A percentile compares a stretch with the other conserved stretches of the same genome.
Conservation (phyloP, 176 grass and related monocot species). For the Miscanthus lutarioriparius region DNA sequence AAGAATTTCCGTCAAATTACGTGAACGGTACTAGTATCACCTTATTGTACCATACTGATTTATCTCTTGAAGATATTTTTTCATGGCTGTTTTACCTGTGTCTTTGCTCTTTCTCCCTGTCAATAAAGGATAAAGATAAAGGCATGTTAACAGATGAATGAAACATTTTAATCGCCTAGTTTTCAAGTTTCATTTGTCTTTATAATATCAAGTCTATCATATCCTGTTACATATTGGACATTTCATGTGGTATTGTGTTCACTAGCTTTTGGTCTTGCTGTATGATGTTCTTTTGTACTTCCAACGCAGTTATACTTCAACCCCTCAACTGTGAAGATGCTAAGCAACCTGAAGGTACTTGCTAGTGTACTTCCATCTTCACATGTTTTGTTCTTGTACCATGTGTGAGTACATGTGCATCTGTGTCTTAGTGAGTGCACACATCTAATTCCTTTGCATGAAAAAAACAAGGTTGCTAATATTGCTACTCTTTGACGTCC, state of each 20-base stretch:
- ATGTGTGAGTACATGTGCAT: neutral
- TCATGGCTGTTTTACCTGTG: neutral
- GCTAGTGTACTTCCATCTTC: constrained; percentile 25
- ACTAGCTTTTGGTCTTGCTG: constrained; percentile 13
- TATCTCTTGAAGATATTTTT: neutral
- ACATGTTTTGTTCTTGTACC: constrained; percentile 27
- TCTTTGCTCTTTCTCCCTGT: neutral
- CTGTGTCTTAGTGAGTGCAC: neutral
- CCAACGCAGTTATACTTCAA: constrained; percentile 91
- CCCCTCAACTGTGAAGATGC: constrained; percentile 98
- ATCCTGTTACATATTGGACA: constrained; percentile 10
- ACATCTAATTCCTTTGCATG: neutral
- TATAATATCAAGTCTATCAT: neutral
- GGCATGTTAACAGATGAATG: neutral
- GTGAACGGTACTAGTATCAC: no score
- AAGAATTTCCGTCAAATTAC: neutral
- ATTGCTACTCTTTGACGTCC: neutral
- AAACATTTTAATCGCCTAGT: neutral
- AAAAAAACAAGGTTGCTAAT: constrained; percentile 32
- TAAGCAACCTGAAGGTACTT: constrained; percentile 96
- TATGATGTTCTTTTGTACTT: constrained; percentile 27
- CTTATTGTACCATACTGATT: neutral
- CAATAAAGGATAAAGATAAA: neutral
- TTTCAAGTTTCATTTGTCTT: neutral
- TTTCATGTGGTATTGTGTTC: neutral